Conservation (phyloP, 139 green algal species). For the Desmodesmus armatus region DNA sequence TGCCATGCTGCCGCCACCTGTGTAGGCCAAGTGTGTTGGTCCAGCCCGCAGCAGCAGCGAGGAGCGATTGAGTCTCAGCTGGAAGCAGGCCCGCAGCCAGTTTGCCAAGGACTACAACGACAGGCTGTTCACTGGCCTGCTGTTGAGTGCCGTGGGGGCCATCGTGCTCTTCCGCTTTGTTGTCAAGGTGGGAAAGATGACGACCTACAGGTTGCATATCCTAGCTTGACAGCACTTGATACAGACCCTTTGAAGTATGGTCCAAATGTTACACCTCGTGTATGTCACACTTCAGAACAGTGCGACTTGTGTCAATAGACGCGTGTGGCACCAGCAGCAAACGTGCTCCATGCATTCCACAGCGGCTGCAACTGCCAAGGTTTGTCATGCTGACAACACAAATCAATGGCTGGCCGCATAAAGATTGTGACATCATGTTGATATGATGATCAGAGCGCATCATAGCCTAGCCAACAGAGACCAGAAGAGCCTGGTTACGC, state of each 20-base stretch:
- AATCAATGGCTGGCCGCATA: too few relatives aligned
- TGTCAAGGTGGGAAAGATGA: slow-evolving; percentile 11
- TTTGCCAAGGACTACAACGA: slow-evolving; percentile 91
- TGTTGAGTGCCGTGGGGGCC: slow-evolving; percentile 56
- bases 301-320: too few relatives aligned
- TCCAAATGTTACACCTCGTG: too few relatives aligned
- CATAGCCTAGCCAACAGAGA: too few relatives aligned
- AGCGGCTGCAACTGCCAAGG: too few relatives aligned
- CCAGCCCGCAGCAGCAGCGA: slow-evolving; percentile 29
- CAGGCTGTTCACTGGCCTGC: slow-evolving; percentile 78
- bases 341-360: too few relatives aligned
- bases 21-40: slow-evolving; percentile 35
- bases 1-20: neutral
- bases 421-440: too few relatives aligned
- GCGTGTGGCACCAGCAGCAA: too few relatives aligned
- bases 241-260: too few relatives aligned
- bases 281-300: too few relatives aligned
- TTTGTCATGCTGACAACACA: too few relatives aligned
- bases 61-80: slow-evolving; percentile 57
- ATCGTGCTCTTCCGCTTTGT: slow-evolving; percentile 70
- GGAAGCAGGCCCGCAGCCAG: slow-evolving; percentile 56
- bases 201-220: neutral
- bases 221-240: neutral
- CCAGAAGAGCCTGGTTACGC: neutral
- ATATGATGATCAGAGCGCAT: too few relatives aligned